Evolutionary conservation across 768 basidiomycete species (phyloP), one percentile per base, ranked within the genome.

Genomic region (Naganishia kalamii): DNA sequence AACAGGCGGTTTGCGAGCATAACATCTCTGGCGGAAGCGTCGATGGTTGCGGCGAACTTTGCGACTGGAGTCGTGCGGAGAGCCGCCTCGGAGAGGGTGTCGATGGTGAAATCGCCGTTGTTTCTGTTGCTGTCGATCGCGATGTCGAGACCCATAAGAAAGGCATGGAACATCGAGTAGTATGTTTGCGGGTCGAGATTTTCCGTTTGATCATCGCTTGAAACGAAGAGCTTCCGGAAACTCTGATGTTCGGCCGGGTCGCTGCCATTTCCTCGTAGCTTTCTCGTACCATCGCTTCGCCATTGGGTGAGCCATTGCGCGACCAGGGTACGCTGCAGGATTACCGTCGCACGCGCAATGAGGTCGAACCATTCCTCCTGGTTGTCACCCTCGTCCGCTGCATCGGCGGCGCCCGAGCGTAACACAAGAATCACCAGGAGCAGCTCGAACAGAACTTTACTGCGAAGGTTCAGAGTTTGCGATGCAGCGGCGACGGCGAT

Each of bases 101-200:
- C 27, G 11, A 57, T 35, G 19, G 21, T 57, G 32, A 21, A 23
- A 50, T 50, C 25, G 5, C 13, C 21, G 19, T 32, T 4, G 13
- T 23, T 37, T 12, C 10, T 11, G 3, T 57, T 11, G 33, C 32
- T 11, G 13, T 2, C 23, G 7, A 37, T 17, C 7, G 54, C 23
- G 21, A 57, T 3, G 17, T 21, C 54, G 23, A 37, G 35, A 21
- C 17, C 37, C 21, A 13, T 40, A 17, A 57, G 3, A 33, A 57
- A 25, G 35, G 54, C 27, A 40, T 57, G 54, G 23, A 40, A 57
- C 54, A 57, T 57, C 54, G 54, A 57, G 37, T 57, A 40, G 17
- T 57, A 57, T 10, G 21, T 57, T 17, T 57, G 54, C 13, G 54
- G 35, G 19, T 57, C 54, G 8, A 57, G 11, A 57, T 4, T 37